phyloP scores from a whole-genome alignment of 73 alveolate species.

The Stentor coeruleus region DNA sequence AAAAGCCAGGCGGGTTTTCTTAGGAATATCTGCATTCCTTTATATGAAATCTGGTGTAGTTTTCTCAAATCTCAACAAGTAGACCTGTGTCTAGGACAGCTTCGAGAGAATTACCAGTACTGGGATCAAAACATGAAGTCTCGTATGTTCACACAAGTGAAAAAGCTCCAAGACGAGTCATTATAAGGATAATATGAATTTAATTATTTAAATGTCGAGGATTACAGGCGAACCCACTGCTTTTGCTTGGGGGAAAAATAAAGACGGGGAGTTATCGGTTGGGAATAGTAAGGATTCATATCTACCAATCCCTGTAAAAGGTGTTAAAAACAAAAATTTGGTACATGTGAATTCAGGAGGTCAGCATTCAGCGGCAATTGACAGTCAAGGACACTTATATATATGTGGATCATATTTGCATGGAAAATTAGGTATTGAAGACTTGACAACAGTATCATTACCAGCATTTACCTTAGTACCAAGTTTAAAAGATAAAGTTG shows the following conservation, averaged over 20 bases:
- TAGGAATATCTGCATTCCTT: constrained; percentile 13
- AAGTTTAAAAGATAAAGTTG: constrained; percentile 42
- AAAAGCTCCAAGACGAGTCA: too few relatives aligned
- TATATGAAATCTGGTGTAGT: background rate
- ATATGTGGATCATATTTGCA: constrained; percentile 84
- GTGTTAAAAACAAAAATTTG: constrained; percentile 48
- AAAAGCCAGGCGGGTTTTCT: constrained; percentile 7
- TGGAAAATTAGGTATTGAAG: constrained; percentile 77
- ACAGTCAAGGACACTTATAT: constrained; percentile 64
- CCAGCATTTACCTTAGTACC: constrained; percentile 54
- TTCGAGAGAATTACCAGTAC: background rate
- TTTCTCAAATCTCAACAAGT: background rate
- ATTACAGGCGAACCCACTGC: background rate
- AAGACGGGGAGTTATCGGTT: constrained; percentile 84
- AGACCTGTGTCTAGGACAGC: background rate
- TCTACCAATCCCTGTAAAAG: constrained; percentile 67
- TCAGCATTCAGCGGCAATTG: constrained; percentile 72
- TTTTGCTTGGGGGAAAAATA: constrained; percentile 80
- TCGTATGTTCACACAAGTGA: too few relatives aligned
- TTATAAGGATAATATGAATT: too few relatives aligned
- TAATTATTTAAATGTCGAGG: constrained; percentile 8
- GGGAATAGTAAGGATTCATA: constrained; percentile 67
- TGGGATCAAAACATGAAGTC: too few relatives aligned
- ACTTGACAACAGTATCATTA: constrained; percentile 34
- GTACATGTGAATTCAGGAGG: constrained; percentile 76